Evolutionary conservation across 805 yeast genomes (phyloP), one percentile per base, ranked within the genome.

Genomic region (Diddensiella santjacobensis): DNA sequence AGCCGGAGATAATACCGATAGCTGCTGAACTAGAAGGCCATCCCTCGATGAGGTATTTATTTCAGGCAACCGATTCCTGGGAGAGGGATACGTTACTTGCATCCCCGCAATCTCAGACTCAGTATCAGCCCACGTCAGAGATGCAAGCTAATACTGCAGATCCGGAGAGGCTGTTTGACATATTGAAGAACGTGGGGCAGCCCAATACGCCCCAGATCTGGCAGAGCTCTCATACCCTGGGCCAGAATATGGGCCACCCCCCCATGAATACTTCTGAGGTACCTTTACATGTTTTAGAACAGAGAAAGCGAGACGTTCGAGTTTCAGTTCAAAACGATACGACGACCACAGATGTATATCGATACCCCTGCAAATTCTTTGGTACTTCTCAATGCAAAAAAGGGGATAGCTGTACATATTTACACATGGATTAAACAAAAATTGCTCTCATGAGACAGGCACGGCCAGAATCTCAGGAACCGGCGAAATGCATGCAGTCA

Each of bases 381-480:
- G 23, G 17, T n/a, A 18, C 39, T 15, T 22, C 31, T 13, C 29
- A 41, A 19, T 45, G 53, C 31, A 30, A 38, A n/a, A 30, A 26
- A 20, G 53, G 53, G 8, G 53, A 50, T 18, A 39, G 17, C n/a
- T 50, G 53, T 24, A n/a, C 37, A 6, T 47, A 29, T 47, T 35
- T 50, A 45, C 53, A 50, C 37, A 37, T 47, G 15, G 11, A 22
- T 18, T 42, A 22, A 22, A 4, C 13, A 6, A 17, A 30, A 42
- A 42, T 13, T 26, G 31, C 13, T 8, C 13, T 26, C 11, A 13
- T 13, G 13, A 26, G 31, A 13, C 31, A 8, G 31, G 31, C 11
- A 8, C 8, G 8, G 31, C 31, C 31, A 26, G 13, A 26, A 26
- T 26, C 13, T n/a, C n/a, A n/a, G n/a, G n/a, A n/a, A n/a, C n/a